Percentiles rank a stretch among this genome's conserved stretches.
phyloP scores from a whole-genome alignment of 2,329 filamentous ascomycete genomes.

The Incumbomyces lentus region DNA sequence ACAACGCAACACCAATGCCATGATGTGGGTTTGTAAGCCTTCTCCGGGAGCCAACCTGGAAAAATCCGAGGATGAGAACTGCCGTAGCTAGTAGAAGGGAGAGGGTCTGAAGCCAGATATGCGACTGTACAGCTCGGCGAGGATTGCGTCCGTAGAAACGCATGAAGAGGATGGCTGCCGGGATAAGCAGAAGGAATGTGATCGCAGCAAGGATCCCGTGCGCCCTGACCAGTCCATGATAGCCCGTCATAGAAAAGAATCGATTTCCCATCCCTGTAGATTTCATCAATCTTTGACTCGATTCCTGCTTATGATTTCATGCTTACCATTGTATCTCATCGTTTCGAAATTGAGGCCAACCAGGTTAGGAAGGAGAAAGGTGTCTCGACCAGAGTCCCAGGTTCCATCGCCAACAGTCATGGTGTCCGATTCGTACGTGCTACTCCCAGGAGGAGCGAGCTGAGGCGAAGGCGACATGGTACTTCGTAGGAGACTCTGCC shows the following conservation, averaged over 20 bases:
- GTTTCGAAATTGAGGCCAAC: conserved; percentile 56
- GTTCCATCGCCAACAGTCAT: conserved; percentile 57
- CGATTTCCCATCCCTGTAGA: conserved; percentile 54
- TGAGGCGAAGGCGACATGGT: conserved; percentile 29
- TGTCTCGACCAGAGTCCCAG: conserved; percentile 52
- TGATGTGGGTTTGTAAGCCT: conserved; percentile 57
- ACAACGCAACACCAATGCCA: conserved; percentile 55
- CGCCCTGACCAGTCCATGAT: conserved; percentile 48
- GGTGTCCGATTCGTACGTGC: conserved; percentile 50
- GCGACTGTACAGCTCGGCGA: conserved; percentile 46
- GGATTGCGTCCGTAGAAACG: conserved; percentile 50
- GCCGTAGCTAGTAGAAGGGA: conserved; percentile 52
- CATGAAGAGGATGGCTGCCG: conserved; percentile 48
- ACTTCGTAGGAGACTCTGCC: too few species aligned
- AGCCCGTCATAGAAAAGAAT: conserved; percentile 49
- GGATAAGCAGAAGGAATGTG: conserved; percentile 51
- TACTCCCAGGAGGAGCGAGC: conserved; percentile 49
- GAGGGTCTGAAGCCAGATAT: conserved; percentile 54
- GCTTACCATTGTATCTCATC: conserved; percentile 55
- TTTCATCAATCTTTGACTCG: conserved; percentile 11
- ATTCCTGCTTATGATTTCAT: conserved; percentile 3
- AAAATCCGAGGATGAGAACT: conserved; percentile 51
- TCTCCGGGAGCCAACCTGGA: conserved; percentile 51
- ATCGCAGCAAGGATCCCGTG: conserved; percentile 52
- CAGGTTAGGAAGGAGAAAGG: conserved; percentile 54